A percentile compares a stretch with the other conserved stretches of the same genome.
Conservation (phyloP, 441 rosid species). For the Metrosideros polymorpha region DNA sequence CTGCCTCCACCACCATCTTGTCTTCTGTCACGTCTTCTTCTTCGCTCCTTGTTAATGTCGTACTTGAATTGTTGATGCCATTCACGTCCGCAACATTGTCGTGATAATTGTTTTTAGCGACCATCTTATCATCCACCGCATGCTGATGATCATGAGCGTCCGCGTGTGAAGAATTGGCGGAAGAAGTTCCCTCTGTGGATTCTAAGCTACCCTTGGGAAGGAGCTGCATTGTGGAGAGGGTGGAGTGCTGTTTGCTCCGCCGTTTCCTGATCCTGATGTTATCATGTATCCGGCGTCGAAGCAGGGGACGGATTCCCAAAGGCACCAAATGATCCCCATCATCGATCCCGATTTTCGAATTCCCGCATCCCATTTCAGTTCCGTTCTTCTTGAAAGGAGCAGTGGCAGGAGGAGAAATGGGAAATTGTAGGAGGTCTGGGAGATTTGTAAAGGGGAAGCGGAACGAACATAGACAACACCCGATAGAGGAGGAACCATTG, state of each 20-base stretch:
- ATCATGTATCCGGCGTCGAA: background rate
- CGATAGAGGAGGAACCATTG: background rate
- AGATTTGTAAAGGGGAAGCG: background rate
- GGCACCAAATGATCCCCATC: background rate
- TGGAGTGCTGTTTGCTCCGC: background rate
- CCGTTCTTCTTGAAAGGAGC: background rate
- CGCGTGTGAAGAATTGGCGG: background rate
- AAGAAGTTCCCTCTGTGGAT: background rate
- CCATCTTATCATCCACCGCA: background rate
- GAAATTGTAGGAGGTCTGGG: background rate
- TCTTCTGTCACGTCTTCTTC: background rate
- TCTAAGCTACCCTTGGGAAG: background rate
- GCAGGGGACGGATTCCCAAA: background rate
- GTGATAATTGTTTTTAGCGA: background rate
- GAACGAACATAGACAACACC: background rate
- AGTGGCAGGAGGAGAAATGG: background rate
- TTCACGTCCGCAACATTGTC: background rate
- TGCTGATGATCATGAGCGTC: background rate
- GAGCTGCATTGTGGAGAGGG: background rate
- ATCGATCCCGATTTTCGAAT: background rate
- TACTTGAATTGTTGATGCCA: background rate
- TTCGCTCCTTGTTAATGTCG: background rate
- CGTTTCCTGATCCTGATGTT: background rate
- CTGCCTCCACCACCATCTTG: background rate
- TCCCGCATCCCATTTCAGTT: background rate